Conservation (phyloP, 192 early-diverging fungal genomes). For the Coemansia sp. region DNA sequence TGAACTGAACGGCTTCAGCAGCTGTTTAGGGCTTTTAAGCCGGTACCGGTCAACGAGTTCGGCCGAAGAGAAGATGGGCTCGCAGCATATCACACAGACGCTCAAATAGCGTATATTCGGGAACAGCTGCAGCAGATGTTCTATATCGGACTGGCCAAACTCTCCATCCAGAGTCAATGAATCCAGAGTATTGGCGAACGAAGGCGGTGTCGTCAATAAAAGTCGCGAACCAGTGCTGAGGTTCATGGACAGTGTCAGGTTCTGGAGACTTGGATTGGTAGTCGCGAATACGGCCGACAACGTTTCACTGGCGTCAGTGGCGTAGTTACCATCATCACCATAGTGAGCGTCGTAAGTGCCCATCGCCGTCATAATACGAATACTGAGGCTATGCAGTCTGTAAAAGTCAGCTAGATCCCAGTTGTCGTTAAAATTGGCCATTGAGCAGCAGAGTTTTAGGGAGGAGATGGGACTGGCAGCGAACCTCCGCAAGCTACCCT, state of each 20-base stretch:
- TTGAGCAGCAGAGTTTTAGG: neutral
- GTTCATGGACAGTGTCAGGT: neutral
- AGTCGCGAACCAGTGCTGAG: neutral
- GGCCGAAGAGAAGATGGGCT: neutral
- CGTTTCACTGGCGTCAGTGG: neutral
- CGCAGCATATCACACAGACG: neutral
- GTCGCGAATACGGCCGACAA: neutral
- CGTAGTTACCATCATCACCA: too few relatives aligned
- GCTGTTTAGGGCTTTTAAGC: neutral
- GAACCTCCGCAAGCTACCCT: neutral
- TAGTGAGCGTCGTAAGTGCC: too few relatives aligned
- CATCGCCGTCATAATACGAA: neutral
- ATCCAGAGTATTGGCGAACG: neutral
- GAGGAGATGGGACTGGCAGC: neutral
- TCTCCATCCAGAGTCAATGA: neutral
- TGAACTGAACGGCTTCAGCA: neutral
- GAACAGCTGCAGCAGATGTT: neutral
- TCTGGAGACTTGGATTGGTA: neutral
- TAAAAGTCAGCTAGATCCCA: neutral
- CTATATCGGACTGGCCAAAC: neutral
- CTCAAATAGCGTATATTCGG: neutral
- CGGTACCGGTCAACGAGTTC: neutral
- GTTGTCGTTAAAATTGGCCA: neutral
- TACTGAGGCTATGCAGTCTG: neutral
- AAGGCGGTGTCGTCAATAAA: neutral